Percentiles rank a stretch among this genome's conserved stretches.
Evolutionary conservation across 164 flowering plant genomes (phyloP).

Genomic region (Tinospora cordifolia): DNA sequence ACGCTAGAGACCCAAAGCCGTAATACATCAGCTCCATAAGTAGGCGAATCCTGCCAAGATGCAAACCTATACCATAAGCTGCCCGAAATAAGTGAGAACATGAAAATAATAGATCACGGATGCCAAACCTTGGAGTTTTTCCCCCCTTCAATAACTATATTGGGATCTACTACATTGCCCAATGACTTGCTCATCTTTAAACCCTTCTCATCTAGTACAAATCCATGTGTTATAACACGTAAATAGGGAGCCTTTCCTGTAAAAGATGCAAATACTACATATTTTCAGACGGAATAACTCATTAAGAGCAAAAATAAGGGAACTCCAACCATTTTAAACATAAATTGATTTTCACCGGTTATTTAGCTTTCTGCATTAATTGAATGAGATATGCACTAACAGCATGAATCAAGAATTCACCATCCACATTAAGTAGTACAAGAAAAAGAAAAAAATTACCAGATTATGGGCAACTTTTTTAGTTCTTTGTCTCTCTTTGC

Average conservation of each 20-base stretch:
- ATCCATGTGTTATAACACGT: slow-evolving; percentile 88
- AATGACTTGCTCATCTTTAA: slow-evolving; percentile 95
- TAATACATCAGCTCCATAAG: slow-evolving; percentile 90
- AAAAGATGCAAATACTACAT: slow-evolving; percentile 6
- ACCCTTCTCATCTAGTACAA: slow-evolving; percentile 96
- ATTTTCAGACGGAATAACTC: no score
- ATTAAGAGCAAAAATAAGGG: no score
- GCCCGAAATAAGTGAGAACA: background rate
- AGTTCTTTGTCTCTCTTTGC: no score
- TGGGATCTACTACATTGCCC: slow-evolving; percentile 97
- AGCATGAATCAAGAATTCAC: no score
- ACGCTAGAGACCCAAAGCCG: slow-evolving; percentile 99
- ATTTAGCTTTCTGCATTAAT: no score
- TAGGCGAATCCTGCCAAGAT: slow-evolving; percentile 64
- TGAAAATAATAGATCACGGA: background rate
- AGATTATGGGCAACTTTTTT: no score
- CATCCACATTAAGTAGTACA: no score
- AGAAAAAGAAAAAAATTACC: no score
- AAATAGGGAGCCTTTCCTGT: slow-evolving; percentile 89
- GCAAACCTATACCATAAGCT: slow-evolving; percentile 6
- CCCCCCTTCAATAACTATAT: slow-evolving; percentile 77
- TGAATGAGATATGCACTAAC: no score
- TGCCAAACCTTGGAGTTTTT: slow-evolving; percentile 57
- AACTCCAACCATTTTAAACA: no score
- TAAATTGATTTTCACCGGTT: no score